Percentiles rank a stretch among this genome's conserved stretches.
These are phyloP conservation scores for Cyphellophora europaea DNA, from an alignment of 2,329 filamentous ascomycete species.

Conservation along the genomic window DNA sequence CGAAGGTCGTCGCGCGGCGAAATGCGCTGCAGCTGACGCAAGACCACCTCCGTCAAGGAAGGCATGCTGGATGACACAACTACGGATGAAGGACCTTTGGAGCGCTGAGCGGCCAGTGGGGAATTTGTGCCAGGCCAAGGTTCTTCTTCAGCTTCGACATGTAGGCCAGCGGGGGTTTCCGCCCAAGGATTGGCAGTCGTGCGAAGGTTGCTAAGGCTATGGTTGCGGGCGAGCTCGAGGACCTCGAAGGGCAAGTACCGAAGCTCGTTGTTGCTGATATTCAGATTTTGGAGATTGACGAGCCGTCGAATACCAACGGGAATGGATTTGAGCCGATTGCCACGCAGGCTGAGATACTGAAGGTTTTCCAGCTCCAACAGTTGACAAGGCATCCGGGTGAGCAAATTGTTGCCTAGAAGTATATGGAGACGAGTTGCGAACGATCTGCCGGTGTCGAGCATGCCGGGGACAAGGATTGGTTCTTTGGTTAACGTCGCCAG, in stretches of 20 bases:
- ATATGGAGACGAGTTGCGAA: conserved; percentile 33
- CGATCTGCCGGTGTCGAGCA: conserved; percentile 13
- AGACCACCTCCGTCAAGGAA: conserved; percentile 33
- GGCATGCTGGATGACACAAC: conserved; percentile 20
- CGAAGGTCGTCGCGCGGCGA: conserved; percentile 27
- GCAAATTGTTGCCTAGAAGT: conserved; percentile 33
- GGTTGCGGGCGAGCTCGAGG: conserved; percentile 26
- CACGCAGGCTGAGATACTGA: conserved; percentile 35
- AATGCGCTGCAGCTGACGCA: conserved; percentile 26
- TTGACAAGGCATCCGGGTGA: conserved; percentile 27
- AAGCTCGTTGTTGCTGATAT: conserved; percentile 34
- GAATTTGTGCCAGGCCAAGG: neutral
- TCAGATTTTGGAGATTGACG: conserved; percentile 33
- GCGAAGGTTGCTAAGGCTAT: conserved; percentile 8
- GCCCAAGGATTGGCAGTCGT: conserved; percentile 15
- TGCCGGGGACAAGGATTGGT: conserved; percentile 13
- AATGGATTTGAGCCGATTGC: conserved; percentile 34
- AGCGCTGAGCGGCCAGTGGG: neutral
- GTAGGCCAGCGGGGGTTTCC: neutral
- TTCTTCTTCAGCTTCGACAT: neutral
- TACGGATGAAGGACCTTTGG: neutral
- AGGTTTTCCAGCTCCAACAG: conserved; percentile 32
- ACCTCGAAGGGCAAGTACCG: conserved; percentile 36
- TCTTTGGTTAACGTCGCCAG: conserved; percentile 15
- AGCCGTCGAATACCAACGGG: conserved; percentile 32